A percentile compares a stretch with the other conserved stretches of the same genome.
phyloP scores from a whole-genome alignment of 805 yeast species.

The Brettanomyces bruxellensis region DNA sequence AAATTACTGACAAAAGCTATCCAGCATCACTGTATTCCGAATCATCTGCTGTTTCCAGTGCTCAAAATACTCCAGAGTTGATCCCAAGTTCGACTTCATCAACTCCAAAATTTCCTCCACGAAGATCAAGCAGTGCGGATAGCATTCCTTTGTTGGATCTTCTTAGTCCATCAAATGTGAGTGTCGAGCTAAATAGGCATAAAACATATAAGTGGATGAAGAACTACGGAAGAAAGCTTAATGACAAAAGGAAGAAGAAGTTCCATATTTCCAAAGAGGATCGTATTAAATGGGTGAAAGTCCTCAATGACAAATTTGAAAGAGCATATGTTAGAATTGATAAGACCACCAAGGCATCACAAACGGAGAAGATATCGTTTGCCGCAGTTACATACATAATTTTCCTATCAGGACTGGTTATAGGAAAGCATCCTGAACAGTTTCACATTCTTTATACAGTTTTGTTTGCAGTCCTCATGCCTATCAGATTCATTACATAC shows the following conservation, averaged over 20 bases:
- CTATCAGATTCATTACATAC: slow-evolving; percentile 76
- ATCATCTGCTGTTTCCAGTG: slow-evolving; percentile 1
- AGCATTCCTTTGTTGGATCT: slow-evolving; percentile 22
- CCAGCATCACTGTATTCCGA: neutral
- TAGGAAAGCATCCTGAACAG: slow-evolving; percentile 69
- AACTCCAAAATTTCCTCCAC: neutral
- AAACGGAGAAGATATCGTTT: slow-evolving; percentile 72
- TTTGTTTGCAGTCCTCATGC: slow-evolving; percentile 58
- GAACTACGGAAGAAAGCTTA: slow-evolving; percentile 14
- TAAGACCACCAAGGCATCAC: slow-evolving; percentile 32
- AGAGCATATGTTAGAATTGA: slow-evolving; percentile 29
- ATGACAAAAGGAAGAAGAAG: slow-evolving; percentile 18
- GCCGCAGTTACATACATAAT: slow-evolving; percentile 61
- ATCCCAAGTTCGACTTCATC: neutral
- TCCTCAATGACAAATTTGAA: slow-evolving; percentile 24
- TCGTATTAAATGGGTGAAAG: slow-evolving; percentile 14
- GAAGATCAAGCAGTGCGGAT: slow-evolving; percentile 16
- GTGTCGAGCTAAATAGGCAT: slow-evolving; percentile 11
- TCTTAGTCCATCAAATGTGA: slow-evolving; percentile 20
- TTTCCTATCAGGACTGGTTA: slow-evolving; percentile 62
- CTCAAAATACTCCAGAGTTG: neutral
- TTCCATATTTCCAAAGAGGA: slow-evolving; percentile 17
- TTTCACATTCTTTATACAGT: slow-evolving; percentile 71
- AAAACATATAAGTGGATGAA: slow-evolving; percentile 22
- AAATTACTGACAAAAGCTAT: neutral